Evolutionary conservation across 306 rosid species (phyloP).

Genomic region (Cicer yamashitae): DNA sequence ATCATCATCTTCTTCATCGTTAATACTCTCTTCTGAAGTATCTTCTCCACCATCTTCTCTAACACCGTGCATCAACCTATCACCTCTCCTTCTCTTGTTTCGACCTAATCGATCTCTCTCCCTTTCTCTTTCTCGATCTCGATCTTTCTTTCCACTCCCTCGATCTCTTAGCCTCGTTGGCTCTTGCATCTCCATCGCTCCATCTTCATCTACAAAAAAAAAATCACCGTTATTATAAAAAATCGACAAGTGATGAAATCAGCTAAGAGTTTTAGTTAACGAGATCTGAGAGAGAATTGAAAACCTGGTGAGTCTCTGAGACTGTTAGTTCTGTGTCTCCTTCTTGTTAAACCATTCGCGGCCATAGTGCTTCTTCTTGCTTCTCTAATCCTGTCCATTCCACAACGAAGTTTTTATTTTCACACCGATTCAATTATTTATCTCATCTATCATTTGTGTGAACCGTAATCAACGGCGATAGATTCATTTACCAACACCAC

Average conservation of each 20-base stretch:
- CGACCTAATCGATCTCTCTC: slow-evolving; percentile 85
- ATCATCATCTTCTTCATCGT: slow-evolving; percentile 83
- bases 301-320: slow-evolving; percentile 96
- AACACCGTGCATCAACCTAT: slow-evolving; percentile 80
- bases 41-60: slow-evolving; percentile 85
- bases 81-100: slow-evolving; percentile 80
- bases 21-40: slow-evolving; percentile 88
- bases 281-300: slow-evolving; percentile 67
- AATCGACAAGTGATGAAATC: neutral
- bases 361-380: slow-evolving; percentile 71
- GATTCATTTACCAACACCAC: slow-evolving; percentile 24
- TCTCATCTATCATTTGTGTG: slow-evolving; percentile 53
- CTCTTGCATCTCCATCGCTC: slow-evolving; percentile 78
- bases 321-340: slow-evolving; percentile 77
- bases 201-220: slow-evolving; percentile 78
- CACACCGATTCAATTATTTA: slow-evolving; percentile 50
- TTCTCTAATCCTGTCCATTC: slow-evolving; percentile 92
- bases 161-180: slow-evolving; percentile 85
- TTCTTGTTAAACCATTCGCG: slow-evolving; percentile 76
- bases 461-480: slow-evolving; percentile 49
- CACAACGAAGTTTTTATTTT: slow-evolving; percentile 31
- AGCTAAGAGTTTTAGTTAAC: neutral
- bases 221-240: slow-evolving; percentile 3
- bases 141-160: slow-evolving; percentile 78
- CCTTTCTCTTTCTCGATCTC: slow-evolving; percentile 66